phyloP scores from a whole-genome alignment of 2,329 filamentous ascomycete species.

The Aspergillus glaucus region DNA sequence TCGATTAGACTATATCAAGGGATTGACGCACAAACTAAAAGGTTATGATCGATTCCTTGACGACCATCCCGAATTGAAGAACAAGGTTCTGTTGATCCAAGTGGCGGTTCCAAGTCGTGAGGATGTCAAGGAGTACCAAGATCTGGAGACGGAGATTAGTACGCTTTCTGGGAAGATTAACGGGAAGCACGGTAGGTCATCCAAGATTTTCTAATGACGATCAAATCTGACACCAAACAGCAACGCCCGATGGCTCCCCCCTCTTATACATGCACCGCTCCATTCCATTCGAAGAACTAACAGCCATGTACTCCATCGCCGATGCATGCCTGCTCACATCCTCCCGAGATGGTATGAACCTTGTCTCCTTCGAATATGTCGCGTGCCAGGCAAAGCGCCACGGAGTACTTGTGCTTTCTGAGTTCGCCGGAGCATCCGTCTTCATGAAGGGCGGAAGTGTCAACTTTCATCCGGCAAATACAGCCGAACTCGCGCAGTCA shows the following conservation, averaged over 20 bases:
- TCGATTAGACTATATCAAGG: conserved; percentile 93
- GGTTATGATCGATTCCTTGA: conserved; percentile 88
- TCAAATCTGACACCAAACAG: conserved; percentile 22
- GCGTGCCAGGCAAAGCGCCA: conserved; percentile 80
- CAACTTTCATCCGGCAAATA: conserved; percentile 94
- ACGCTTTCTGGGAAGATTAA: conserved; percentile 92
- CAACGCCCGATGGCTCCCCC: conserved; percentile 90
- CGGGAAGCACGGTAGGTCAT: conserved; percentile 64
- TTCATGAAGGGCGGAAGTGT: conserved; percentile 74
- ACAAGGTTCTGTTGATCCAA: conserved; percentile 87
- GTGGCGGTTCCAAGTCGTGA: conserved; percentile 78
- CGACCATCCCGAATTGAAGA: conserved; percentile 87
- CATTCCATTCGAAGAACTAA: conserved; percentile 85
- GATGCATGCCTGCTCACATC: conserved; percentile 85
- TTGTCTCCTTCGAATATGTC: conserved; percentile 95
- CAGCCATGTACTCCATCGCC: conserved; percentile 82
- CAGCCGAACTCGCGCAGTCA: conserved; percentile 79
- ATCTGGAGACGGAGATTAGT: conserved; percentile 82
- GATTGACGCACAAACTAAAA: conserved; percentile 87
- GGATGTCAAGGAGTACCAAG: conserved; percentile 94
- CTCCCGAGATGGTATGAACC: conserved; percentile 92
- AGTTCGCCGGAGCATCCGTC: conserved; percentile 91
- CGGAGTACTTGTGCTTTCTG: conserved; percentile 86
- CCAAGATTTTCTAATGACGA: neutral
- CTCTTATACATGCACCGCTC: conserved; percentile 95